Conservation (phyloP, 495 filamentous ascomycete species). For the Daldinia decipiens region DNA sequence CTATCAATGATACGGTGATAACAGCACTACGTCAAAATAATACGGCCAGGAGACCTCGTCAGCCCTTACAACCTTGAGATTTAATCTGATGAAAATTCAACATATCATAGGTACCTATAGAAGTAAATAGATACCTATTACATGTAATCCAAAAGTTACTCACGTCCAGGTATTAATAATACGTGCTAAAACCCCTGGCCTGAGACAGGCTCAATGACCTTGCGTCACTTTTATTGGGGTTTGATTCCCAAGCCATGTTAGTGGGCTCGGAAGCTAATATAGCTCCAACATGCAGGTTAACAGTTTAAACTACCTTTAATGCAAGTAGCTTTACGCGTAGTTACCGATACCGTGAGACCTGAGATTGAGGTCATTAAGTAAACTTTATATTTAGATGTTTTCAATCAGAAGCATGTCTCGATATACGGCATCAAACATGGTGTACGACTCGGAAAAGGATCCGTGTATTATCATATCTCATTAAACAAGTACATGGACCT, state of each 20-base stretch:
- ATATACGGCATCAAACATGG: background rate
- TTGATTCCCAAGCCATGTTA: conserved; percentile 31
- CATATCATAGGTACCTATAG: background rate
- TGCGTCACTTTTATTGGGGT: conserved; percentile 25
- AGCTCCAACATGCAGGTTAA: conserved; percentile 7
- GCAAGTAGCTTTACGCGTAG: too few relatives aligned
- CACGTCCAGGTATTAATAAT: background rate
- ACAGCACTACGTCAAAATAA: background rate
- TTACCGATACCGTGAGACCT: too few relatives aligned
- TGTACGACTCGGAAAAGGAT: background rate
- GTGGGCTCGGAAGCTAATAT: conserved; percentile 35
- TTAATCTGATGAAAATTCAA: background rate
- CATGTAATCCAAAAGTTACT: background rate
- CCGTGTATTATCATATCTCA: background rate
- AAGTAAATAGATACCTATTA: background rate
- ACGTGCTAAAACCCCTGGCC: background rate
- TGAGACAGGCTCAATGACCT: conserved; percentile 29
- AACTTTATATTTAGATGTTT: background rate
- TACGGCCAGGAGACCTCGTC: background rate
- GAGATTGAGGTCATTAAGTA: background rate
- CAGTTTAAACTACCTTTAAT: too few relatives aligned
- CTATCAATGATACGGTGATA: conserved; percentile 13
- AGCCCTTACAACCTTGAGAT: too few relatives aligned
- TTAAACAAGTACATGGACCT: background rate
- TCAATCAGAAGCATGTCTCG: background rate